Conservation (phyloP, 306 rosid species). For the Trifolium subterraneum region DNA sequence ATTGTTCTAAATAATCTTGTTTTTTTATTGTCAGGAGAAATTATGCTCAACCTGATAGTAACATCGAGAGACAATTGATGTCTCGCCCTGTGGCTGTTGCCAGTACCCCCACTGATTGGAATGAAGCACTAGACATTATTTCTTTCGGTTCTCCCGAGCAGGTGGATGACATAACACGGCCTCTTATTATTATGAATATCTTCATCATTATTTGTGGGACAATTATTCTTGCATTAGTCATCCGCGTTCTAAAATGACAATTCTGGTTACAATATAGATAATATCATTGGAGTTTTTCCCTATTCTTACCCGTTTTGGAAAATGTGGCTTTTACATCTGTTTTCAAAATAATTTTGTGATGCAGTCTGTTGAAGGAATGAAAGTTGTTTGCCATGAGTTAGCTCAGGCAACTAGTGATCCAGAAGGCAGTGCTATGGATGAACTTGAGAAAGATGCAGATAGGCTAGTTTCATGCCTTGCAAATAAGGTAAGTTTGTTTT, state of each 20-base stretch:
- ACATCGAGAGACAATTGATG: constrained; percentile 65
- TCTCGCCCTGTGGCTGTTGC: constrained; percentile 62
- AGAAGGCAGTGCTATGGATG: constrained; percentile 92
- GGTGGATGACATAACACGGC: constrained; percentile 48
- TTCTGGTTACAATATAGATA: not conserved
- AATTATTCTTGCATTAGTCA: constrained; percentile 1
- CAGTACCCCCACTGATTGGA: constrained; percentile 93
- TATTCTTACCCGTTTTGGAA: constrained; percentile 7
- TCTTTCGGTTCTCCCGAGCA: constrained; percentile 96
- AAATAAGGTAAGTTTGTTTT: constrained; percentile 63
- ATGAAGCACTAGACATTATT: constrained; percentile 92
- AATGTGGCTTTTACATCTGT: constrained; percentile 23
- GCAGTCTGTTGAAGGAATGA: constrained; percentile 99
- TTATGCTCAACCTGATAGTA: constrained; percentile 68
- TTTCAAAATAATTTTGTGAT: constrained; percentile 44
- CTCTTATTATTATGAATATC: not conserved
- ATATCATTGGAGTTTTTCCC: not conserved
- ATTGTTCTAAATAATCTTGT: constrained; percentile 17
- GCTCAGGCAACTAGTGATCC: constrained; percentile 90
- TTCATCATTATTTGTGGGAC: not conserved
- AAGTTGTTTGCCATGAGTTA: constrained; percentile 97
- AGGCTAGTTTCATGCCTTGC: constrained; percentile 93
- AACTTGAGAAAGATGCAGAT: constrained; percentile 86
- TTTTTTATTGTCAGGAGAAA: constrained; percentile 62
- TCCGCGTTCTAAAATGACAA: not conserved